phyloP scores from a whole-genome alignment of 2,329 filamentous ascomycete species.

The Rutstroemia sydowiana region DNA sequence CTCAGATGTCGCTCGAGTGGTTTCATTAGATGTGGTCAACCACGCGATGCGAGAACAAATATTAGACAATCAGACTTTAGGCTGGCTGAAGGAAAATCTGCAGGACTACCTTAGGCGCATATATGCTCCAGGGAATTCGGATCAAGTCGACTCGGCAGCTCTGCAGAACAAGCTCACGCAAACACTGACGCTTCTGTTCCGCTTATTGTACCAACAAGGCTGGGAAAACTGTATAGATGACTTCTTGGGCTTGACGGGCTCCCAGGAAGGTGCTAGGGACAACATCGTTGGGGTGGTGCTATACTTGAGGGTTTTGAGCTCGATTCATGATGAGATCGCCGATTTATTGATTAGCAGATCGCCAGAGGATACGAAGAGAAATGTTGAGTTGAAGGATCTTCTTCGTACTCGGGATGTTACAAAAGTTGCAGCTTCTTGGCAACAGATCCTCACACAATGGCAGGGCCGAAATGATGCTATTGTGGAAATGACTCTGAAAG shows the following conservation, averaged over 20 bases:
- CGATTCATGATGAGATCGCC: conserved; percentile 94
- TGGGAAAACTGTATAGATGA: conserved; percentile 93
- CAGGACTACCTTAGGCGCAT: conserved; percentile 71
- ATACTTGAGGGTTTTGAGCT: conserved; percentile 81
- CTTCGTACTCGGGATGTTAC: conserved; percentile 80
- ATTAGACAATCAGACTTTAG: conserved; percentile 65
- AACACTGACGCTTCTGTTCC: conserved; percentile 89
- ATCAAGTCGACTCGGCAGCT: conserved; percentile 59
- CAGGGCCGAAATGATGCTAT: conserved; percentile 59
- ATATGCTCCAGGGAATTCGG: conserved; percentile 53
- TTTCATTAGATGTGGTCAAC: conserved; percentile 88
- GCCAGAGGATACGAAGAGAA: conserved; percentile 71
- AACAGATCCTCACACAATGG: conserved; percentile 75
- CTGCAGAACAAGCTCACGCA: conserved; percentile 98
- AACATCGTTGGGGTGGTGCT: conserved; percentile 73
- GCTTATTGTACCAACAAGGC: conserved; percentile 72
- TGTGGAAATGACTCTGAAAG: conserved; percentile 80
- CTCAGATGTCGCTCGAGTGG: conserved; percentile 79
- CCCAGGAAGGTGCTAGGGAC: conserved; percentile 52
- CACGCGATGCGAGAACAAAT: conserved; percentile 76
- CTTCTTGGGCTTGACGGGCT: conserved; percentile 67
- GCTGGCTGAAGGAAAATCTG: conserved; percentile 71
- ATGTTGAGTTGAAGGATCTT: conserved; percentile 84
- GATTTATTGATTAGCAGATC: conserved; percentile 80
- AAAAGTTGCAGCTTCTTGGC: conserved; percentile 85